Percentiles rank a stretch among this genome's conserved stretches.
Conservation (phyloP, 305 asterid genomes). For the Solanum chacoense region DNA sequence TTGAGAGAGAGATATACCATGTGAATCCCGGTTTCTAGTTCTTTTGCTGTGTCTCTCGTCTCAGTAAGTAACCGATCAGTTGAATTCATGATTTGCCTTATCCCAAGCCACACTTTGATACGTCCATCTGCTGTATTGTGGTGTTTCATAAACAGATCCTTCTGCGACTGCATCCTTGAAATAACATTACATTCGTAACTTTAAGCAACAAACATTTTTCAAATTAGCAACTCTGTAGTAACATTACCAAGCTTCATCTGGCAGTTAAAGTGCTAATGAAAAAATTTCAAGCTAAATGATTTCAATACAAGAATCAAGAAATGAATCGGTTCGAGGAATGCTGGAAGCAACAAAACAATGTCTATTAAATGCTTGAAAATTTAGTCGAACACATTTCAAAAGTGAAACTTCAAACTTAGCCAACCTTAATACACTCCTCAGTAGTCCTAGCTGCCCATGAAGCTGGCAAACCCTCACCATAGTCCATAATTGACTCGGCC, state of each 20-base stretch:
- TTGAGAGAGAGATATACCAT: slow-evolving; percentile 31
- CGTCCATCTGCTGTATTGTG: slow-evolving; percentile 65
- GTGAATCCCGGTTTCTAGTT: slow-evolving; percentile 66
- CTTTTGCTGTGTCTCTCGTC: slow-evolving; percentile 58
- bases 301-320: not conserved
- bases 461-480: slow-evolving; percentile 67
- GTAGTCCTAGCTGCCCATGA: slow-evolving; percentile 52
- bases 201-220: not conserved
- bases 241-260: not conserved
- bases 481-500: slow-evolving; percentile 64
- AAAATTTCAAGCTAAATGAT: not conserved
- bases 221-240: not conserved
- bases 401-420: not conserved
- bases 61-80: slow-evolving; percentile 46
- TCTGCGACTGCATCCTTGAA: slow-evolving; percentile 44
- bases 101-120: slow-evolving; percentile 70
- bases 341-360: not conserved
- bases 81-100: slow-evolving; percentile 73
- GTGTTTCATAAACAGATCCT: slow-evolving; percentile 46
- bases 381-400: not conserved
- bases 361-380: not conserved
- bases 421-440: slow-evolving; percentile 59
- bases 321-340: not conserved
- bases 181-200: slow-evolving; percentile 2
- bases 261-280: not conserved